Evolutionary conservation across 257 asterid genomes (phyloP).

Genomic region (Solanum habrochaites): DNA sequence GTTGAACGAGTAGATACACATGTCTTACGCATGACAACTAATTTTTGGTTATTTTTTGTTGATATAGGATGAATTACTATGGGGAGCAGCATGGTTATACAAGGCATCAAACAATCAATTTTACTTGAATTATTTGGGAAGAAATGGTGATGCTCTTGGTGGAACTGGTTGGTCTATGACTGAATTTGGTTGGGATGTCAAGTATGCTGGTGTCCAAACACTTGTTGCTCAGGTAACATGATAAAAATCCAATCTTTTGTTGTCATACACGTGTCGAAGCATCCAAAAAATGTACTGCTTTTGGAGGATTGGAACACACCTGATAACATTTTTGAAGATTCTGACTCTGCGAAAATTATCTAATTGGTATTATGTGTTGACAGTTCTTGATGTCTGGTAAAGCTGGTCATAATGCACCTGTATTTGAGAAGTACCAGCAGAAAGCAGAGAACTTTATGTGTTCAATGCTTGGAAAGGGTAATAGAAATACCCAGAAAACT

Average conservation of each 20-base stretch:
- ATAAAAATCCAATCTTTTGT: background rate
- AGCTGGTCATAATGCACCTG: slow-evolving; percentile 42
- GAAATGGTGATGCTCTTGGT: slow-evolving; percentile 75
- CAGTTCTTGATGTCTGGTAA: slow-evolving; percentile 86
- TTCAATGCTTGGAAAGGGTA: slow-evolving; percentile 78
- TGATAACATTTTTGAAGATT: background rate
- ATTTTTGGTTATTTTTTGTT: background rate
- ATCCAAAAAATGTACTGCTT: background rate
- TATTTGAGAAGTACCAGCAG: slow-evolving; percentile 51
- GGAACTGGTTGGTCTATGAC: slow-evolving; percentile 98
- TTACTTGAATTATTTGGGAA: slow-evolving; percentile 69
- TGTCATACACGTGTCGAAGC: background rate
- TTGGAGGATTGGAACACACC: background rate
- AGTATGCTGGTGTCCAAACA: slow-evolving; percentile 90
- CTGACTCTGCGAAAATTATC: background rate
- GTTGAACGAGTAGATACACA: too few species aligned
- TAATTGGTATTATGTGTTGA: background rate
- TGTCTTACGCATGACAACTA: background rate
- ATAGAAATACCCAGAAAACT: slow-evolving; percentile 64
- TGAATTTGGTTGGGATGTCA: slow-evolving; percentile 96
- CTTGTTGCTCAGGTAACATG: slow-evolving; percentile 66
- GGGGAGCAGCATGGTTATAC: slow-evolving; percentile 98
- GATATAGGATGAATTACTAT: slow-evolving; percentile 76
- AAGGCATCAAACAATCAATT: slow-evolving; percentile 64
- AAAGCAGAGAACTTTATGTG: slow-evolving; percentile 95